These are phyloP conservation scores for Phytopythium montanum DNA, from an alignment of 352 stramenopile species.

Conservation along the genomic window DNA sequence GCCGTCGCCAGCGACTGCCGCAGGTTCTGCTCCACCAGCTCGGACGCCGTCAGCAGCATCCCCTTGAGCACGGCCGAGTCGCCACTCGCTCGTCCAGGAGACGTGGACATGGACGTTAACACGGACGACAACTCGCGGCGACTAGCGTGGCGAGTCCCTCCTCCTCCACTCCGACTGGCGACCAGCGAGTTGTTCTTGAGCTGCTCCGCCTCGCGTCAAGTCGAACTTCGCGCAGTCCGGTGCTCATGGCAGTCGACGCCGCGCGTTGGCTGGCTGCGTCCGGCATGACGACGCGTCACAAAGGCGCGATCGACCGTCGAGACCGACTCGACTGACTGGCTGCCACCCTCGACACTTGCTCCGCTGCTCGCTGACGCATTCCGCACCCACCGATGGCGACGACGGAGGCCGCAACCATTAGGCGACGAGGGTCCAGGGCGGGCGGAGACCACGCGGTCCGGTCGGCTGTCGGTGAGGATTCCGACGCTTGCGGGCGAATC, in stretches of 20 bases:
- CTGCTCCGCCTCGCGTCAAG: conserved; percentile 37
- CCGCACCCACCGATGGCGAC: not conserved
- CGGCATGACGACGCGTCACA: too few relatives aligned
- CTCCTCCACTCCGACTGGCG: not conserved
- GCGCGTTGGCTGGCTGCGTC: too few relatives aligned
- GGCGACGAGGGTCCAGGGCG: too few relatives aligned
- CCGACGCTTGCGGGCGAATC: too few relatives aligned
- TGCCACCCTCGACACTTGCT: not conserved
- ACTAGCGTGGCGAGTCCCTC: not conserved
- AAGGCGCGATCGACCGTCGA: too few relatives aligned
- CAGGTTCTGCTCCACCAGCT: conserved; percentile 34
- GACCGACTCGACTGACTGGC: too few relatives aligned
- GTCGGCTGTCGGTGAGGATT: too few relatives aligned
- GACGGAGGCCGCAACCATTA: not conserved
- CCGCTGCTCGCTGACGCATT: not conserved
- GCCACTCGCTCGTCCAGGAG: not conserved
- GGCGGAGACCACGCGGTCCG: too few relatives aligned
- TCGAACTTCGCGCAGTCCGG: too few relatives aligned
- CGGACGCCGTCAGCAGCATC: conserved; percentile 1
- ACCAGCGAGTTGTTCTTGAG: conserved; percentile 54
- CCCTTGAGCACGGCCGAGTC: conserved; percentile 1
- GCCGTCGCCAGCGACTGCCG: conserved; percentile 39
- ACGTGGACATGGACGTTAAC: conserved; percentile 1
- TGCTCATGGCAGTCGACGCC: too few relatives aligned
- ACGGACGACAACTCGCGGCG: conserved; percentile 10